Evolutionary conservation across 164 flowering plant species (phyloP), one percentile per base, ranked within the genome.

Genomic region (Aristolochia contorta): DNA sequence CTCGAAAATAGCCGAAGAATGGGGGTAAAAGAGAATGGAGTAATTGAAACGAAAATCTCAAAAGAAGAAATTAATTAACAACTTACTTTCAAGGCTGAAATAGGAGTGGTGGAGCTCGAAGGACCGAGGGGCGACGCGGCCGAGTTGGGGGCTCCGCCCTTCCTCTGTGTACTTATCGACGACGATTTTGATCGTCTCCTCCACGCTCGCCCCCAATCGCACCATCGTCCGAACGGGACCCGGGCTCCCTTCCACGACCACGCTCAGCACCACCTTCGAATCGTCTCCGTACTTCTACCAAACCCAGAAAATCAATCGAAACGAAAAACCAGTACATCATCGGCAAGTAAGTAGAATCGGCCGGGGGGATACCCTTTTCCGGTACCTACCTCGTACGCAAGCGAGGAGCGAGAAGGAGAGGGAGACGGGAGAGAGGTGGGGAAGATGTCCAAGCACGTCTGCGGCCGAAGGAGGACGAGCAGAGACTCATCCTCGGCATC

Each of bases 231-330:
- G 59, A 1, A 92, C 74, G 16, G 91, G 89, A 51, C 98, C 98
- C 15, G 91, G 82, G 59, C 96, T 92, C 50, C 93, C 96, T 59
- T 87, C 93, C 23, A 92, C 90, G 0, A 84, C 77, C 58, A 91
- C 95, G 62, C 77, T 91, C 12, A 91, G 77, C 71, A 88, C 89
- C 46, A 84, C 98, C 65, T 89, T 91, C 3, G 82, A 73, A 33
- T 89, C 93, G 57, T 74, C 79, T 12, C 72, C 68, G 57, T 75
- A 83, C 3, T 57, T 72, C 80, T 74, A 46, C 33, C 24, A 23
- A 4, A 37, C 12, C 43, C 43, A 8, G 10, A 37, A 37, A 37
- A 37, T 37, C 43, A 37, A 7, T 37, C 12, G 1, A 37, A 37
- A 37, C 12, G 9, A 10, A 37, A 37, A 37, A 6, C 12, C 1